A percentile compares a stretch with the other conserved stretches of the same genome.
phyloP scores from a whole-genome alignment of 441 rosid genomes.

The Erodium chrysanthum region DNA sequence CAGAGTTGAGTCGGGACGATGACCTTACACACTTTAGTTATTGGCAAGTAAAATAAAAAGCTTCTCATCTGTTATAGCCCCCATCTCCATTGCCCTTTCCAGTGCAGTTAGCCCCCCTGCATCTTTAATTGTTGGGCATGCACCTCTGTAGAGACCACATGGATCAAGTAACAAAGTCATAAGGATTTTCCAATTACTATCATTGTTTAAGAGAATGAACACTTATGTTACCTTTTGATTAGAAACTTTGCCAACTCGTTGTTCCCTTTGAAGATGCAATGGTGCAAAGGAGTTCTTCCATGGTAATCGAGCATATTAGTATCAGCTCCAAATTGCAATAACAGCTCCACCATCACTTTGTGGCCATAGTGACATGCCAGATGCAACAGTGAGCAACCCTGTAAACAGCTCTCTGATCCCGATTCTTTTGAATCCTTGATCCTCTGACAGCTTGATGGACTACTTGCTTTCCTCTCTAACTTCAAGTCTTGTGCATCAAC shows the following conservation, averaged over 20 bases:
- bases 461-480: conserved; percentile 28
- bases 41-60: conserved; percentile 64
- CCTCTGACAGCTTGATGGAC: conserved; percentile 50
- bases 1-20: no score
- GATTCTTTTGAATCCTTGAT: conserved; percentile 47
- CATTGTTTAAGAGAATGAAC: no score
- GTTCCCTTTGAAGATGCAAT: conserved; percentile 52
- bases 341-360: conserved; percentile 62
- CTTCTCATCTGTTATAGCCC: conserved; percentile 79
- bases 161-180: no score
- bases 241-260: conserved; percentile 62
- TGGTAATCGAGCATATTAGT: conserved; percentile 59
- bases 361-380: conserved; percentile 57
- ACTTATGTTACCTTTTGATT: conserved; percentile 55
- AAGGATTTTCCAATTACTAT: no score
- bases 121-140: conserved; percentile 55
- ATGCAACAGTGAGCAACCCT: conserved; percentile 79
- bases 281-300: conserved; percentile 81
- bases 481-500: conserved; percentile 23
- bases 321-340: conserved; percentile 77
- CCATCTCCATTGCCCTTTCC: conserved; percentile 90
- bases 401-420: conserved; percentile 62
- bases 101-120: conserved; percentile 60
- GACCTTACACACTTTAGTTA: no score
- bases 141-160: conserved; percentile 45